Conservation (phyloP, 768 basidiomycete genomes). For the Pisolithus albus region DNA sequence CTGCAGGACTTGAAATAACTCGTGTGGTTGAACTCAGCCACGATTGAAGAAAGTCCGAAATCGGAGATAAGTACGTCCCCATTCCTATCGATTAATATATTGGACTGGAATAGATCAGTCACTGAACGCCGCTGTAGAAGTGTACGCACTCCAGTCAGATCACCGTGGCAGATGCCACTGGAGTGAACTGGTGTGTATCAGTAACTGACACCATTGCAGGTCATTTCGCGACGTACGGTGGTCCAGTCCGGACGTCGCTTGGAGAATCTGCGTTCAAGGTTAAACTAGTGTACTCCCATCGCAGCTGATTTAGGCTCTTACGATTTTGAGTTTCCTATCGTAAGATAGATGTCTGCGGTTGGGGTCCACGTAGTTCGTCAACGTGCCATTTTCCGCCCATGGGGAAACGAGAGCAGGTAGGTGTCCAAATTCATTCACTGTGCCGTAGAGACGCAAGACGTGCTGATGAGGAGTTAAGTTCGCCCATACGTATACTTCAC, state of each 20-base stretch:
- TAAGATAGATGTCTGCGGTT: not conserved
- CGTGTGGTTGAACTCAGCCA: slow-evolving; percentile 27
- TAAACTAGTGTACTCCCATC: not conserved
- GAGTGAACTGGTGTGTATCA: slow-evolving; percentile 3
- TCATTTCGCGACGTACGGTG: slow-evolving; percentile 28
- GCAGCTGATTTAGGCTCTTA: not conserved
- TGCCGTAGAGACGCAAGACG: slow-evolving; percentile 16
- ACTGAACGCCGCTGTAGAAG: not conserved
- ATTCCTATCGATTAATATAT: slow-evolving; percentile 2
- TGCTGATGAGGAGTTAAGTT: slow-evolving; percentile 7
- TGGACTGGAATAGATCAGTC: slow-evolving; percentile 4
- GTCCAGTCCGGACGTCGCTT: slow-evolving; percentile 33
- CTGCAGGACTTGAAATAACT: slow-evolving; percentile 12
- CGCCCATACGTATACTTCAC: not conserved
- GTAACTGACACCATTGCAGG: not conserved
- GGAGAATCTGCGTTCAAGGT: slow-evolving; percentile 4
- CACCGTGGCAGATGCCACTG: slow-evolving; percentile 1
- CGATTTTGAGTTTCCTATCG: not conserved
- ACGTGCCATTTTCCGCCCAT: slow-evolving; percentile 20
- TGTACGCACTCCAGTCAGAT: slow-evolving; percentile 4
- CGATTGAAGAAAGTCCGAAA: slow-evolving; percentile 38
- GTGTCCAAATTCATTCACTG: slow-evolving; percentile 14
- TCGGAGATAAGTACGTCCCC: slow-evolving; percentile 20
- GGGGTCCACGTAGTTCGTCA: slow-evolving; percentile 13
- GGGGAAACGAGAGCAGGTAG: slow-evolving; percentile 19